Evolutionary conservation across 2,329 filamentous ascomycete species (phyloP), one percentile per base, ranked within the genome.

Genomic region (Coleophoma eucalyptorum): DNA sequence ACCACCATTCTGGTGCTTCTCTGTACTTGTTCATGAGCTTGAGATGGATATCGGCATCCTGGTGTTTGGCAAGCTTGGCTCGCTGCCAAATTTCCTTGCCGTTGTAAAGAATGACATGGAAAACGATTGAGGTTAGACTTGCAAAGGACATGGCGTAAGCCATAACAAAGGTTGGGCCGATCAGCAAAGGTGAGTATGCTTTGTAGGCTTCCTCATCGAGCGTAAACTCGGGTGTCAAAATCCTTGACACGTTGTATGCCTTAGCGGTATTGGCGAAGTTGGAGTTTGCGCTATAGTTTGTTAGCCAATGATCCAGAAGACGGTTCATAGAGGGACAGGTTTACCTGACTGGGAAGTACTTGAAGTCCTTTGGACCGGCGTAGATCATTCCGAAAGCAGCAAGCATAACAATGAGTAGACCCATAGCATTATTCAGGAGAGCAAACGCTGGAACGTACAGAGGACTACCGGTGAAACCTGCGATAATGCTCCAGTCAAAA

Each of bases 401-500:
- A 65, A 86, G 63, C 50, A 87, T 75, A 63, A 81, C 81, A 51
- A 80, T 51, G 43, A 81, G 53, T 49, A 82, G 70, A 31, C 78
- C 78, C 26, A 65, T 62, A 12, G 78, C 61, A 33, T 76, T 76
- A 54, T 81, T 82, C 61, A 72, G 71, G 50, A 80, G 78, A 53
- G 79, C 77, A 59, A 81, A 78, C 12, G 58, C 61, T 1, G 62
- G 62, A 4, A 59, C 56, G 34, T 53, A 59, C 3, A 65, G 52
- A 60, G 65, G 7, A 16, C 31, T 49, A 6, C 18, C 11, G n/a
- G 43, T 33, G 19, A 26, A 43, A 16, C 19, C n/a, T 20, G 40
- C 75, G 48, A 88, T 77, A 59, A 88, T 84, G 4, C 84, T 85
- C 85, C 86, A 89, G 71, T 89, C 86, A 61, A 90, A 87, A 0